Evolutionary conservation across 2,329 filamentous ascomycete species (phyloP).

Genomic region (Davidsoniella virescens): DNA sequence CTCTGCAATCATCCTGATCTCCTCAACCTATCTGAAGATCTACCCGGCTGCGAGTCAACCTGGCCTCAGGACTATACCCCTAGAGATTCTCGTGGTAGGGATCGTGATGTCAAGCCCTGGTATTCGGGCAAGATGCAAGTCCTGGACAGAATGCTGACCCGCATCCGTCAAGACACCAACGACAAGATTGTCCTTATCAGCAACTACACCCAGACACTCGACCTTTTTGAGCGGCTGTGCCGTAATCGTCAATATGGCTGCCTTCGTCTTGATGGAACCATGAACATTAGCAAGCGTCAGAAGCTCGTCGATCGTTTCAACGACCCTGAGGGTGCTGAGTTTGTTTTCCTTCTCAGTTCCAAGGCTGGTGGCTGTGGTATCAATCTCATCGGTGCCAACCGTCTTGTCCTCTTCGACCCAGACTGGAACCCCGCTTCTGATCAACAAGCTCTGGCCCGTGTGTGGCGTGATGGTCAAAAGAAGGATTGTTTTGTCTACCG

Average conservation of each 20-base stretch:
- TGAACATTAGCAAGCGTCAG: constrained; percentile 94
- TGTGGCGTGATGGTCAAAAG: constrained; percentile 98
- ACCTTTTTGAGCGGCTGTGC: constrained; percentile 85
- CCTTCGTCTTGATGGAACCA: constrained; percentile 83
- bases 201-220: constrained; percentile 93
- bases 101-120: constrained; percentile 85
- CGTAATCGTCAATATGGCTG: constrained; percentile 70
- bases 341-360: constrained; percentile 88
- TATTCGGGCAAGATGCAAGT: constrained; percentile 98
- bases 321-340: constrained; percentile 74
- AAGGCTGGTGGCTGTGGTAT: constrained; percentile 95
- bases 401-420: constrained; percentile 88
- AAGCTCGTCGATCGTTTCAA: constrained; percentile 98
- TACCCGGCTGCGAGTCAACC: constrained; percentile 69
- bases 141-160: constrained; percentile 90
- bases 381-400: constrained; percentile 87
- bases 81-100: constrained; percentile 72
- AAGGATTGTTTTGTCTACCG: constrained; percentile 99
- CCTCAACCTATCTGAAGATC: constrained; percentile 62
- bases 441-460: constrained; percentile 88
- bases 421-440: constrained; percentile 98
- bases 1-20: constrained; percentile 96
- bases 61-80: constrained; percentile 80
- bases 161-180: constrained; percentile 88
- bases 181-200: constrained; percentile 99